Conservation (phyloP, 768 basidiomycete species). For the Artomyces pyxidatus region DNA sequence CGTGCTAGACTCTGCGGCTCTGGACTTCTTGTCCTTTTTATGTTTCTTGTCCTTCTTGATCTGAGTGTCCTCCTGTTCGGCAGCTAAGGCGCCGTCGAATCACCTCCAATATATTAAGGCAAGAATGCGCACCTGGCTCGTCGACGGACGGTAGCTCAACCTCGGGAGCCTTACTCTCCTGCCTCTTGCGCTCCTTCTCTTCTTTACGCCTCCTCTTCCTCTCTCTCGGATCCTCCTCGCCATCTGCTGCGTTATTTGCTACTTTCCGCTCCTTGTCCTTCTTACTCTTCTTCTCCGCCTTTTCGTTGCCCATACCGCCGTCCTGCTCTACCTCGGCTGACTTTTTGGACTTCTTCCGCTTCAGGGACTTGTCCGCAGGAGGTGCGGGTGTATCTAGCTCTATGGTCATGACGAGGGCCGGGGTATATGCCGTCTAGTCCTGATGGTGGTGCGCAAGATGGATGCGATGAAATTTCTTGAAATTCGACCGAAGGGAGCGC, state of each 20-base stretch:
- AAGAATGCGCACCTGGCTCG: no score
- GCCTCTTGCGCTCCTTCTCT: conserved; percentile 3
- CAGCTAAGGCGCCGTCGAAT: background rate
- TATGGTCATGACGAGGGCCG: background rate
- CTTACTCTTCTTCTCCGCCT: background rate
- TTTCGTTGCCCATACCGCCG: background rate
- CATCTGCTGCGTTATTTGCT: background rate
- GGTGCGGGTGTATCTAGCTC: background rate
- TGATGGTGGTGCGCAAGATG: no score
- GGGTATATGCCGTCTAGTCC: background rate
- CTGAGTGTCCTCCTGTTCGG: background rate
- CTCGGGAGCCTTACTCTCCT: background rate
- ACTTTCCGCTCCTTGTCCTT: background rate
- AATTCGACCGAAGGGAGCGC: no score
- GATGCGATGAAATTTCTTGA: no score
- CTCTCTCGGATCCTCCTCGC: background rate
- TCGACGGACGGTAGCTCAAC: no score
- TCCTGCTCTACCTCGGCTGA: background rate
- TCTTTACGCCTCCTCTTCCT: conserved; percentile 1
- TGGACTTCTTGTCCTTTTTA: conserved; percentile 20
- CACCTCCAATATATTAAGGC: background rate
- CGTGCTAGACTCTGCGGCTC: background rate
- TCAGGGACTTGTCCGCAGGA: background rate
- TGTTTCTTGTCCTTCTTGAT: conserved; percentile 19
- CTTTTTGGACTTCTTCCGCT: conserved; percentile 2